phyloP scores from a whole-genome alignment of 257 asterid genomes.

The Capsicum chinense region DNA sequence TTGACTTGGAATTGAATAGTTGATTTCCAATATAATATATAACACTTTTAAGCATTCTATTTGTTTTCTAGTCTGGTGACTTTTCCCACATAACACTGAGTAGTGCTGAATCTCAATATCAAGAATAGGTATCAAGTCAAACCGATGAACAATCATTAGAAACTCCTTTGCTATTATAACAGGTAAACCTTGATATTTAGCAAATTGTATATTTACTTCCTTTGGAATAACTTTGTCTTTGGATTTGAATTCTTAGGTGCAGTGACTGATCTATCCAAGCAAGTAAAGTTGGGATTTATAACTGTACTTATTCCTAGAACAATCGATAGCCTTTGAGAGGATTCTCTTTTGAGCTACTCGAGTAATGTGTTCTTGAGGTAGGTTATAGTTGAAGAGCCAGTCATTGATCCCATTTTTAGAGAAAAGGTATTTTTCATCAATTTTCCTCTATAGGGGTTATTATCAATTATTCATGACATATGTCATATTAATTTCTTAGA shows the following conservation, averaged over 20 bases:
- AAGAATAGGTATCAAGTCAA: conserved; percentile 69
- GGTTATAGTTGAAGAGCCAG: conserved; percentile 74
- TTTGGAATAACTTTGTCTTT: conserved; percentile 23
- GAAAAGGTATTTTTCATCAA: conserved; percentile 66
- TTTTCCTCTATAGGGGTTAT: neutral
- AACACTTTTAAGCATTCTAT: conserved; percentile 23
- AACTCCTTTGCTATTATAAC: conserved; percentile 74
- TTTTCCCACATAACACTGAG: conserved; percentile 79
- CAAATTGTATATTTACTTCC: neutral
- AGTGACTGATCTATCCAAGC: conserved; percentile 76
- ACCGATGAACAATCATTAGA: conserved; percentile 87
- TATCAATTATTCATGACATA: neutral
- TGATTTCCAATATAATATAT: conserved; percentile 26
- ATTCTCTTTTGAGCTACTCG: conserved; percentile 95
- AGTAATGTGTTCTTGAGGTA: conserved; percentile 92
- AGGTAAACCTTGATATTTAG: conserved; percentile 50
- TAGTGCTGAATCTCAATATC: conserved; percentile 79
- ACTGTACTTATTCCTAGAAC: conserved; percentile 95
- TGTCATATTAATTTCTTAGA: neutral
- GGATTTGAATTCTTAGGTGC: conserved; percentile 52
- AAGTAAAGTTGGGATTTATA: conserved; percentile 85
- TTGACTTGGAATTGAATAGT: neutral
- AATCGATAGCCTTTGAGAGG: conserved; percentile 95
- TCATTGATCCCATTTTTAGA: conserved; percentile 87
- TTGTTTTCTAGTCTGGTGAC: conserved; percentile 74